Conservation (phyloP, 805 yeast species). For the Ogataea trehalophila region DNA sequence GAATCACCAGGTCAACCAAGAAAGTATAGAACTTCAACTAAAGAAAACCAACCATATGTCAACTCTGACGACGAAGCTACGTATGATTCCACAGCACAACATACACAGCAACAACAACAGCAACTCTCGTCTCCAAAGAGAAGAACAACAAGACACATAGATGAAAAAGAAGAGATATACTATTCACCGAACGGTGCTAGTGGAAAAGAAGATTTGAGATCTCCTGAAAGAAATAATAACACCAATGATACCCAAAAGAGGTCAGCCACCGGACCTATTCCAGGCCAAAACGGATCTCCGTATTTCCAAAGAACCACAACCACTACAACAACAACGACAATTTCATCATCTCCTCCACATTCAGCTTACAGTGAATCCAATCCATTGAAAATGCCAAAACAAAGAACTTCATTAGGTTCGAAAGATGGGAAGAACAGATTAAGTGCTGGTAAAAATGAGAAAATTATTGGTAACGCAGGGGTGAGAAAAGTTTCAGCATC, state of each 20-base stretch:
- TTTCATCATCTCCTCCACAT: conserved; percentile 28
- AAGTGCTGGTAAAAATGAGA: conserved; percentile 23
- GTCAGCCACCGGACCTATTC: conserved; percentile 13
- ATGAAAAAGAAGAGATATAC: conserved; percentile 19
- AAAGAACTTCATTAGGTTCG: conserved; percentile 22
- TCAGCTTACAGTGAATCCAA: conserved; percentile 12
- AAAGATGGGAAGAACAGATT: conserved; percentile 14
- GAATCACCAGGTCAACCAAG: conserved; percentile 98
- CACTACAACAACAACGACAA: conserved; percentile 43
- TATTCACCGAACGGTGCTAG: neutral
- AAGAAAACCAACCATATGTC: conserved; percentile 27
- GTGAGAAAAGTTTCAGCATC: conserved; percentile 32
- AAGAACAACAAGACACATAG: conserved; percentile 10
- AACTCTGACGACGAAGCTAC: conserved; percentile 34
- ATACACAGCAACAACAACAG: conserved; percentile 7
- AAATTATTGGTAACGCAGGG: conserved; percentile 31
- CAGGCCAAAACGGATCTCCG: conserved; percentile 28
- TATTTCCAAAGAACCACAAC: conserved; percentile 42
- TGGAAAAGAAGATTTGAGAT: conserved; percentile 10
- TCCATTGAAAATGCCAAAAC: conserved; percentile 24
- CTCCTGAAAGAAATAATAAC: conserved; percentile 8
- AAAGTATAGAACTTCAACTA: conserved; percentile 43
- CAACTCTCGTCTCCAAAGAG: conserved; percentile 22
- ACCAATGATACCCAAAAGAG: conserved; percentile 16
- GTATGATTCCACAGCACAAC: conserved; percentile 17